phyloP scores from a whole-genome alignment of 352 stramenopile species.

The Phytopythium delawarense region DNA sequence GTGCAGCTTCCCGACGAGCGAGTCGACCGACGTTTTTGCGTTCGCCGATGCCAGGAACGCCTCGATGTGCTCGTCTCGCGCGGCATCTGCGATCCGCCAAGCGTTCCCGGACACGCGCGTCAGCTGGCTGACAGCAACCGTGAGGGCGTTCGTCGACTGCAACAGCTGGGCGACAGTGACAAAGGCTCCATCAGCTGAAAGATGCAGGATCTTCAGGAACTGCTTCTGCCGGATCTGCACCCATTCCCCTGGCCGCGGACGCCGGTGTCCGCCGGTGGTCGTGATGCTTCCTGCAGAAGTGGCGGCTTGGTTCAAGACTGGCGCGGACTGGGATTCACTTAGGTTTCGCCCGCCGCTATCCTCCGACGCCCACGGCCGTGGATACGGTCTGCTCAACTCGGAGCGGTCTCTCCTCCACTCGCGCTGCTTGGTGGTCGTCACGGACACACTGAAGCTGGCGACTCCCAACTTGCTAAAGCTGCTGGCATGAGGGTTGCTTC shows the following conservation, averaged over 20 bases:
- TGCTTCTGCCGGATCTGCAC: slow-evolving; percentile 40
- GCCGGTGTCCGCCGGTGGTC: slow-evolving; percentile 1
- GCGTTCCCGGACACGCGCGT: slow-evolving; percentile 30
- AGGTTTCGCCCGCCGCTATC: neutral
- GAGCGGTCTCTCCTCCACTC: neutral
- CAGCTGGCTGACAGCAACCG: slow-evolving; percentile 24
- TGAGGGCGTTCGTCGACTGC: slow-evolving; percentile 15
- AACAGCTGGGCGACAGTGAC: slow-evolving; percentile 19
- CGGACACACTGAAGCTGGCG: neutral
- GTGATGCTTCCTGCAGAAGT: neutral
- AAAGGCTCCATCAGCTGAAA: slow-evolving; percentile 27
- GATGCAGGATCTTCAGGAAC: slow-evolving; percentile 39
- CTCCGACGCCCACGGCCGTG: neutral
- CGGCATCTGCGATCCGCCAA: slow-evolving; percentile 25
- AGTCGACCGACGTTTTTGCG: neutral
- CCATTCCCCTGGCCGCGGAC: slow-evolving; percentile 44
- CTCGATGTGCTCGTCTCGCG: slow-evolving; percentile 5
- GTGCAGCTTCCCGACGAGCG: slow-evolving; percentile 39
- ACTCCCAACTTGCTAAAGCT: too few species aligned
- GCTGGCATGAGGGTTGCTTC: neutral
- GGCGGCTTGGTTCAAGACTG: neutral
- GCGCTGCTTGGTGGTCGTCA: neutral
- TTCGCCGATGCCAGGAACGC: slow-evolving; percentile 1
- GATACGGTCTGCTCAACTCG: neutral
- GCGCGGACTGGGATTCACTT: neutral